A percentile compares a stretch with the other conserved stretches of the same genome.
Conservation (phyloP, 2,329 filamentous ascomycete genomes). For the Cryphonectria carpinicola region DNA sequence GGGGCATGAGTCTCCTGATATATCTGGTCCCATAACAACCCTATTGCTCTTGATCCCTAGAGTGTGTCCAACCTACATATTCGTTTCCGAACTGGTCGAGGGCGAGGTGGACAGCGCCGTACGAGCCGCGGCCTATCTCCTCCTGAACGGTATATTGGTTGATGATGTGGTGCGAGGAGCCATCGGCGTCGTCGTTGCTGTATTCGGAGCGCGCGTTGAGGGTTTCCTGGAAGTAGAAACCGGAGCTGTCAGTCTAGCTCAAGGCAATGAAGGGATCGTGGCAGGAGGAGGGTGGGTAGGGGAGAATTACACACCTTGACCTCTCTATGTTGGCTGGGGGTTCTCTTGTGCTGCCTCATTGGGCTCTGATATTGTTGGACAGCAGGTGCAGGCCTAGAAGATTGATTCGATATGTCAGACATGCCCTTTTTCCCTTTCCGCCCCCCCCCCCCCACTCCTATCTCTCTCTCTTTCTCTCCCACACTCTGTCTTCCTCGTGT, state of each 20-base stretch:
- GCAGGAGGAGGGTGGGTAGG: too few species aligned
- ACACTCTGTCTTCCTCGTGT: neutral
- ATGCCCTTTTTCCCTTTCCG: neutral
- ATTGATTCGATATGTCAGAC: slow-evolving; percentile 17
- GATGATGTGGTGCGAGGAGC: slow-evolving; percentile 79
- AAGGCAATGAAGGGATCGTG: neutral
- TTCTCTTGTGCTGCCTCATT: slow-evolving; percentile 60
- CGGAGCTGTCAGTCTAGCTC: slow-evolving; percentile 5
- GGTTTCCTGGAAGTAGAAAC: slow-evolving; percentile 68
- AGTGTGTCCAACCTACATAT: slow-evolving; percentile 68
- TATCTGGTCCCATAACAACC: neutral
- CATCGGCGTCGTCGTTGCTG: slow-evolving; percentile 81
- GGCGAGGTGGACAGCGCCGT: slow-evolving; percentile 89
- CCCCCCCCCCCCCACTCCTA: neutral
- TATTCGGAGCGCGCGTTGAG: slow-evolving; percentile 88
- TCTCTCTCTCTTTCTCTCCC: neutral
- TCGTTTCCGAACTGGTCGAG: slow-evolving; percentile 88
- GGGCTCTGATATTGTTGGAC: slow-evolving; percentile 53
- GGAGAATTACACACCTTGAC: slow-evolving; percentile 52
- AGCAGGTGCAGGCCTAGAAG: slow-evolving; percentile 48
- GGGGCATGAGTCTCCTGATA: slow-evolving; percentile 19
- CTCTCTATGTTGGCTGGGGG: slow-evolving; percentile 60
- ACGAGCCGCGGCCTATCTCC: slow-evolving; percentile 96
- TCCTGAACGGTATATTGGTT: slow-evolving; percentile 95
- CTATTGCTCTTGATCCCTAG: neutral